Percentiles rank a stretch among this genome's conserved stretches.
Conservation (phyloP, 2,329 filamentous ascomycete species). For the Ustulina deusta region DNA sequence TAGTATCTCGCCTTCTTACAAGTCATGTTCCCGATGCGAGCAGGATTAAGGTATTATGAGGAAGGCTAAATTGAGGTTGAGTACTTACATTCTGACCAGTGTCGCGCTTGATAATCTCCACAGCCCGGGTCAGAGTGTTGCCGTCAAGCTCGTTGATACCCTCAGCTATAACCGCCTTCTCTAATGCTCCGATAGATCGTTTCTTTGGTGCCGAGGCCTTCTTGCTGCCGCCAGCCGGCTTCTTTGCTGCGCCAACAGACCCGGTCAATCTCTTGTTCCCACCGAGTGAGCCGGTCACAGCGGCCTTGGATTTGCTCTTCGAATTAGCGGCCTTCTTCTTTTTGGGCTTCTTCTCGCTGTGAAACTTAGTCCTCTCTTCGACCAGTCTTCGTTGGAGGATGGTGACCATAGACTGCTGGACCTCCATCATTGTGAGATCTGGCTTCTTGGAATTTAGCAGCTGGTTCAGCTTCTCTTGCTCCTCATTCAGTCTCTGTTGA, state of each 20-base stretch:
- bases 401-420: constrained; percentile 71
- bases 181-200: constrained; percentile 76
- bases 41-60: constrained; percentile 7
- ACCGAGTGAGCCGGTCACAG: constrained; percentile 48
- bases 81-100: constrained; percentile 78
- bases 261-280: constrained; percentile 58
- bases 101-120: constrained; percentile 90
- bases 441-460: constrained; percentile 63
- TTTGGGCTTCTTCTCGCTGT: constrained; percentile 76
- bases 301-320: constrained; percentile 67
- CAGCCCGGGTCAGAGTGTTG: constrained; percentile 80
- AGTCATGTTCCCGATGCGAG: not conserved
- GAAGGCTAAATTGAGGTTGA: constrained; percentile 43
- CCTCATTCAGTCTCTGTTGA: constrained; percentile 64
- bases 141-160: constrained; percentile 85
- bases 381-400: constrained; percentile 79
- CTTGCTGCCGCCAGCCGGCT: constrained; percentile 36
- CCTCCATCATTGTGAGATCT: constrained; percentile 64
- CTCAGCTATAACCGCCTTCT: constrained; percentile 92
- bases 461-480: constrained; percentile 69
- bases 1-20: constrained; percentile 24
- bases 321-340: constrained; percentile 83
- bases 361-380: constrained; percentile 75
- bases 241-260: constrained; percentile 38
- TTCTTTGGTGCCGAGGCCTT: constrained; percentile 65